These are phyloP conservation scores for Domatiomyces catenatus DNA, from an alignment of 2,329 filamentous ascomycete genomes.

Conservation along the genomic window DNA sequence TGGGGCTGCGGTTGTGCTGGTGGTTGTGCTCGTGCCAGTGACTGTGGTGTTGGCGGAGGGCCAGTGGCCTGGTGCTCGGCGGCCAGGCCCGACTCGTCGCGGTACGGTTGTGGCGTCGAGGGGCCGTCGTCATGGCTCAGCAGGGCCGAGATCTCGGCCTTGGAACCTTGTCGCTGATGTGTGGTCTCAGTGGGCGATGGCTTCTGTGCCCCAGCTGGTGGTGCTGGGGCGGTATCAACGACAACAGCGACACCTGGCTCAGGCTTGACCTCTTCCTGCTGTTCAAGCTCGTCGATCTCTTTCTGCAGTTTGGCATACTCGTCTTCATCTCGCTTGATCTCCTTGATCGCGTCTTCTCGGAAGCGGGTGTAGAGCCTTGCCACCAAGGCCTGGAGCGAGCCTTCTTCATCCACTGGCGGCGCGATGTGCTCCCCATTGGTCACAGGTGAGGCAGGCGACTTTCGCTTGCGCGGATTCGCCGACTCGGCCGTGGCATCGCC, in stretches of 20 bases:
- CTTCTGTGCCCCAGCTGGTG: background rate
- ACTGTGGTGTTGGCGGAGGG: background rate
- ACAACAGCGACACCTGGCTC: background rate
- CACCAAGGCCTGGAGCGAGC: slow-evolving; percentile 35
- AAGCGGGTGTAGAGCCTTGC: slow-evolving; percentile 62
- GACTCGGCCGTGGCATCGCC: slow-evolving; percentile 18
- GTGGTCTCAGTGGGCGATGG: slow-evolving; percentile 12
- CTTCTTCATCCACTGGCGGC: slow-evolving; percentile 19
- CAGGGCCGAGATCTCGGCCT: background rate
- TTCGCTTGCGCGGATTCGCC: slow-evolving; percentile 53
- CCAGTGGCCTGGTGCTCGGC: background rate
- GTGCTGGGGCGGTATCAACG: background rate
- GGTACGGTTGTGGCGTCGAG: background rate
- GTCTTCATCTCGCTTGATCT: slow-evolving; percentile 61
- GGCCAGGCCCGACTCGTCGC: background rate
- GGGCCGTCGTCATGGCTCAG: background rate
- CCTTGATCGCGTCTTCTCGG: slow-evolving; percentile 49
- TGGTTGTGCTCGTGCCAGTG: background rate
- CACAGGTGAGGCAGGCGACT: slow-evolving; percentile 49
- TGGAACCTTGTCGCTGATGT: background rate
- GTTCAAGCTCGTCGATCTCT: slow-evolving; percentile 55
- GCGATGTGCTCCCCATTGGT: slow-evolving; percentile 49
- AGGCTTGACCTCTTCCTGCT: slow-evolving; percentile 38
- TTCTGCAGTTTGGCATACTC: slow-evolving; percentile 46
- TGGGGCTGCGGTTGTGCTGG: slow-evolving; percentile 1